Evolutionary conservation across 768 basidiomycete genomes (phyloP), one percentile per base, ranked within the genome.

Genomic region (Lentinula lateritia): DNA sequence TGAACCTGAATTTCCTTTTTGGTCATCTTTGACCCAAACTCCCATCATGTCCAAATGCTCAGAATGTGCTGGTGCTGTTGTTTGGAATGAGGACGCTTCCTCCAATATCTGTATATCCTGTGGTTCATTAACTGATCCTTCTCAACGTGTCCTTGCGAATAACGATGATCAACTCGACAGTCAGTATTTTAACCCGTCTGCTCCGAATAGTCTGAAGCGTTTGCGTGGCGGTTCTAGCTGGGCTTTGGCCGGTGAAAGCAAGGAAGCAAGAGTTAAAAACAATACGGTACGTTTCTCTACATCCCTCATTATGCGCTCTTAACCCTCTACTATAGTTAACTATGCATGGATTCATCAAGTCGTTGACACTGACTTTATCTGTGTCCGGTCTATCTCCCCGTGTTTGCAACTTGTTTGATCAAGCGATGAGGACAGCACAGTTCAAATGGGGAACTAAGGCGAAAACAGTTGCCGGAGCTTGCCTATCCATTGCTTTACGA

Each of bases 381-480:
- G 80, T 78, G 62, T 72, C 85, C 66, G 86, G 85, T 69, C 75
- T 86, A 67, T 78, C 85, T 63, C 78, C 83, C 65, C 89, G 91
- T 65, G 87, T 88, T 12, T 81, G 80, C 62, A 78, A 78, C 60
- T 72, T 93, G 32, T 93, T 93, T 73, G 81, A 82, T 73, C 84
- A 87, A 65, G 83, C 83, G 28, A 90, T 86, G 83, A 63, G 73
- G 23, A 76, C 76, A 36, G 83, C 81, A 13, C 71, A 76, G 9
- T 87, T 84, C 68, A 83, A 82, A 41, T 94, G 91, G 91, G 92
- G 92, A 41, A 79, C 83, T 56, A 86, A 80, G 64, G 86, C 91
- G 20, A 90, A 83, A 71, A 74, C 84, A 48, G 78, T 83, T 12
- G 87, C 88, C 0, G 92, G 84, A 12, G 89, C 87, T 2, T 83